Evolutionary conservation across 2,329 filamentous ascomycete species (phyloP).

Genomic region (Iodosphaeria phyllophila): DNA sequence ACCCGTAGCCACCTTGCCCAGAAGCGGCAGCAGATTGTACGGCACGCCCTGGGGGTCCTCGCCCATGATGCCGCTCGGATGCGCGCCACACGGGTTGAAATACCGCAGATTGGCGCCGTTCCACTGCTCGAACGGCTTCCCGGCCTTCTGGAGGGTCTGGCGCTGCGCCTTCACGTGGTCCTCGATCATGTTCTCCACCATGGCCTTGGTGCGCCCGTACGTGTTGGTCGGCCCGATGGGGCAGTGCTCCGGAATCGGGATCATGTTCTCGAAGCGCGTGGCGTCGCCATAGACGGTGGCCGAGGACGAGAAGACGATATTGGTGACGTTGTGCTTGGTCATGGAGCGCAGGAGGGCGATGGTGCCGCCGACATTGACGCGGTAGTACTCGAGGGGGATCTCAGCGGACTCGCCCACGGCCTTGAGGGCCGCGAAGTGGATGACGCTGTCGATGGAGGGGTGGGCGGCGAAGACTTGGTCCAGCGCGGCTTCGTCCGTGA

Average conservation of each 20-base stretch:
- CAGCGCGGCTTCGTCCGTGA: conserved; percentile 68
- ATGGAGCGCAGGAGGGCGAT: conserved; percentile 75
- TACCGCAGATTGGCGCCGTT: conserved; percentile 88
- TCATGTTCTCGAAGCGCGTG: conserved; percentile 92
- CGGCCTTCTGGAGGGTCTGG: conserved; percentile 61
- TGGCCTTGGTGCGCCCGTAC: conserved; percentile 91
- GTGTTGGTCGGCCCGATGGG: conserved; percentile 93
- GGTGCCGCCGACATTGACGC: conserved; percentile 87
- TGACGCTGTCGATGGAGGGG: conserved; percentile 91
- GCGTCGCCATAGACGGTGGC: conserved; percentile 98
- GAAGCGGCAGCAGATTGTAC: conserved; percentile 84
- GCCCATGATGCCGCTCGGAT: conserved; percentile 92
- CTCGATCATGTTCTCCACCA: conserved; percentile 79
- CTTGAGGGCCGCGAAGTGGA: conserved; percentile 97
- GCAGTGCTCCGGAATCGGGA: conserved; percentile 93
- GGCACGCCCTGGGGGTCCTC: conserved; percentile 93
- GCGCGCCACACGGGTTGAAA: conserved; percentile 92
- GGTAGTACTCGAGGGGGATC: conserved; percentile 93
- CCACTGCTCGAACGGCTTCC: conserved; percentile 64
- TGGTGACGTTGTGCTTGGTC: conserved; percentile 76
- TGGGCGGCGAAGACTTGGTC: conserved; percentile 78
- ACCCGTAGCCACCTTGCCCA: conserved; percentile 90
- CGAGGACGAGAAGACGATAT: conserved; percentile 97
- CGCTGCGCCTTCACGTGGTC: conserved; percentile 81
- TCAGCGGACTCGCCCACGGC: conserved; percentile 90